These are phyloP conservation scores for Arabidopsis arenosa DNA, from an alignment of 345 rosid genomes.

Conservation along the genomic window DNA sequence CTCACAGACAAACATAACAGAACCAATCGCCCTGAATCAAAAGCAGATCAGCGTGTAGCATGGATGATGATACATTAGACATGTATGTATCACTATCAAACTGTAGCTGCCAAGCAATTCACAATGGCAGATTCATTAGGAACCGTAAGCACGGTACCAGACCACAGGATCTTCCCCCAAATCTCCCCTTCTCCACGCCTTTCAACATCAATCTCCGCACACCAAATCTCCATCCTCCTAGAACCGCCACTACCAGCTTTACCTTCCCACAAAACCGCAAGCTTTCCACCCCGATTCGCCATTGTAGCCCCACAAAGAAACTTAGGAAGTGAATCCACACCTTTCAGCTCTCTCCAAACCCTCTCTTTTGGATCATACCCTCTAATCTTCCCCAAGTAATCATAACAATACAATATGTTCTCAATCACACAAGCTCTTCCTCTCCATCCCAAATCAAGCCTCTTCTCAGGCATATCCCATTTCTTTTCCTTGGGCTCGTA, in stretches of 20 bases:
- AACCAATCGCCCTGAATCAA: background rate
- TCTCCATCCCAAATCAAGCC: constrained; percentile 77
- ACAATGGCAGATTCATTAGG: constrained; percentile 65
- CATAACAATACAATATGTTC: constrained; percentile 76
- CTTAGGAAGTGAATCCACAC: constrained; percentile 66
- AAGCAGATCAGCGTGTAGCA: constrained; percentile 16
- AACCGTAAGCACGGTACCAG: constrained; percentile 55
- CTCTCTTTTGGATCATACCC: constrained; percentile 64
- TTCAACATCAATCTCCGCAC: constrained; percentile 71
- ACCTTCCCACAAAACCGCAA: constrained; percentile 85
- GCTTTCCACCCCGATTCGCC: constrained; percentile 83
- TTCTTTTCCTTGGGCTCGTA: constrained; percentile 53
- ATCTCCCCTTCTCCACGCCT: constrained; percentile 57
- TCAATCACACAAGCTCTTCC: constrained; percentile 89
- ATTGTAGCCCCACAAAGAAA: constrained; percentile 75
- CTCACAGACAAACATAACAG: constrained; percentile 13
- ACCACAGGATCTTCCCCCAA: constrained; percentile 80
- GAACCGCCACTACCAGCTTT: constrained; percentile 45
- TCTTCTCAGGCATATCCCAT: constrained; percentile 68
- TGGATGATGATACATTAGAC: background rate
- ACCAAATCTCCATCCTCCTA: constrained; percentile 69
- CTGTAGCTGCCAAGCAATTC: constrained; percentile 65
- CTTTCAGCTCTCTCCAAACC: constrained; percentile 70
- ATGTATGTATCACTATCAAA: constrained; percentile 47
- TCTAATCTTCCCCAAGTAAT: constrained; percentile 82